Evolutionary conservation across 768 basidiomycete genomes (phyloP), one percentile per base, ranked within the genome.

Genomic region (Lanmaoa pseudosensibilis): DNA sequence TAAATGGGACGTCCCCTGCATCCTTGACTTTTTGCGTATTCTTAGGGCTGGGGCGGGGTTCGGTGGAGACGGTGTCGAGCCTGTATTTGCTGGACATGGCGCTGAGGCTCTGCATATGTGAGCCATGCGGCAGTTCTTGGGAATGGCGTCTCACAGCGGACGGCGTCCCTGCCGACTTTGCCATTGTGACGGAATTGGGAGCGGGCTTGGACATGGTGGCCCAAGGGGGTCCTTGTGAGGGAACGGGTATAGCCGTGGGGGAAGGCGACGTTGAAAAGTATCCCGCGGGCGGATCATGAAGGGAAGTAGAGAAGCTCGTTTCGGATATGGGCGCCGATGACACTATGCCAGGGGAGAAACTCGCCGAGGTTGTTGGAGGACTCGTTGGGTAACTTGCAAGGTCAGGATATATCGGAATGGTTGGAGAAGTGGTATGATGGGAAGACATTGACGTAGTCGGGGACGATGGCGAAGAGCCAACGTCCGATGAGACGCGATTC

Each of bases 1-100:
- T 68, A n/a, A 71, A 71, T 0, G 69, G 69, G 11, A 65, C 65
- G 37, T 71, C 69, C 1, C 69, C 69, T 0, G 71, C 69, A 27
- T 71, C 69, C 55, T 68, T 70, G 56, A 62, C 61, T 16, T 45
- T 71, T 47, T 60, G 62, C 8, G 37, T 43, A 6, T 41, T 59
- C 62, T 60, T 68, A 44, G 50, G 13, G 5, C 7, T 40, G 2
- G 36, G 25, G 25, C 68, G 61, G 12, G 58, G 2, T 7, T 68
- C 65, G 7, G 39, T 7, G 15, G 64, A 39, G 10, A 33, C 46
- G 6, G n/a, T 25, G n/a, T 69, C 68, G 1, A 66, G 51, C 40
- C 60, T 55, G 36, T 68, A 68, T 47, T 65, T 70, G 18, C 32
- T 56, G 5, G 66, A 68, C 56, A 70, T 70, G 49, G 64, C 60